Evolutionary conservation across 495 filamentous ascomycete species (phyloP), one percentile per base, ranked within the genome.

Genomic region (Daldinia loculata): DNA sequence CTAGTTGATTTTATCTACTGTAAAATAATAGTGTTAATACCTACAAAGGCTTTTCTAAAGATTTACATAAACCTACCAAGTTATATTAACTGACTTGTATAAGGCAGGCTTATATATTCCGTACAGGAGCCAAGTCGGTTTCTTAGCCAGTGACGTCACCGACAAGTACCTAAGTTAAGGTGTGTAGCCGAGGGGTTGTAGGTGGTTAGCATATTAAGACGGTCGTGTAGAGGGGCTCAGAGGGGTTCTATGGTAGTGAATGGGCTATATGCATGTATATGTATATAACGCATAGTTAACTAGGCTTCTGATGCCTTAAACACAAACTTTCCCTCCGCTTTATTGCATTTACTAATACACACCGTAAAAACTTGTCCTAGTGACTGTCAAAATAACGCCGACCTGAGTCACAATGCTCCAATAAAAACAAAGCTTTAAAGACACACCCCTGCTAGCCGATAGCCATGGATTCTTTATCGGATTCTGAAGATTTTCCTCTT

Each of bases 401-500:
- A 29, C 27, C 22, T 24, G 6, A n/a, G 50, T 29, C 26, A 7
- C 26, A 53, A 15, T 6, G 15, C 30, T 22, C 38, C 43, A 48
- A 48, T 48, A 3, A 48, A 48, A 48, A 12, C 43, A 48, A 48
- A 48, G 43, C 43, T 12, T 24, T 48, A 48, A 48, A 48, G 19
- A 24, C 9, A 24, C 9, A 60, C 24, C 56, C 56, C 38, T 45
- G 38, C 38, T 43, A 60, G 38, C 38, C 50, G 50, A 53, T 53
- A 53, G 27, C 34, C 0, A 60, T 60, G 56, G 24, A 60, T 61
- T 34, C 9, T 61, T 50, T 26, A 55, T 45, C 51, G 50, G 48
- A 59, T 61, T 56, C 26, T 30, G 15, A 63, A 56, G 62, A 66
- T 65, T 34, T 60, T 61, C 56, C 38, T 26, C 36, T 6, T 43